These are phyloP conservation scores for Rhododendron ferrugineum DNA, from an alignment of 148 eudicot genomes.

Conservation along the genomic window DNA sequence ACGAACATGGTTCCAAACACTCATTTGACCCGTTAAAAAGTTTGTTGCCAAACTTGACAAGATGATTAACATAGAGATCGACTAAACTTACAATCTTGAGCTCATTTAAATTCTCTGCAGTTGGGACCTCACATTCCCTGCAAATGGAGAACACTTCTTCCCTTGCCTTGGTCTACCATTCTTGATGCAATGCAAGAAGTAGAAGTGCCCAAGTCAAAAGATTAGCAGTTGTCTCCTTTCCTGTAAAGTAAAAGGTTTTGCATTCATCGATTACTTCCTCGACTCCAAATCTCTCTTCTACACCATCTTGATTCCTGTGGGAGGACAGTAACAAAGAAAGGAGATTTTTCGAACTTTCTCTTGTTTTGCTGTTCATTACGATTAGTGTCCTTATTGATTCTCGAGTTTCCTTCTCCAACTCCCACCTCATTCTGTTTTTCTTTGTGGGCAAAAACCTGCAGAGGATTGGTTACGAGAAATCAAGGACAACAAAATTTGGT, in stretches of 20 bases:
- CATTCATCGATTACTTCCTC: constrained; percentile 75
- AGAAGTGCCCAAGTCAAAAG: constrained; percentile 70
- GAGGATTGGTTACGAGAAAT: not conserved
- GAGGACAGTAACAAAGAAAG: constrained; percentile 41
- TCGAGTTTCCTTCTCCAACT: constrained; percentile 59
- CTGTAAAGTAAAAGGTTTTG: constrained; percentile 87
- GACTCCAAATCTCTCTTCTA: constrained; percentile 37
- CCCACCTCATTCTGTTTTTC: constrained; percentile 59
- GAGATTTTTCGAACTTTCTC: constrained; percentile 36
- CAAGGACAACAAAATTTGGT: not conserved
- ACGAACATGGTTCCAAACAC: not conserved
- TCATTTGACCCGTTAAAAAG: not conserved
- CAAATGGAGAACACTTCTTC: constrained; percentile 52
- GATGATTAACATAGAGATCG: not conserved
- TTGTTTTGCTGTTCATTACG: constrained; percentile 18
- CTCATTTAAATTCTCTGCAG: constrained; percentile 39
- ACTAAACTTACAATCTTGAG: constrained; percentile 52
- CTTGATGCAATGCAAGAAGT: constrained; percentile 57
- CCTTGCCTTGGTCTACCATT: constrained; percentile 68
- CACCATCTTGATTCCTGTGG: constrained; percentile 32
- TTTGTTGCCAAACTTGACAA: not conserved
- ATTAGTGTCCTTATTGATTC: constrained; percentile 46
- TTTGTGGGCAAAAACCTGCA: constrained; percentile 68
- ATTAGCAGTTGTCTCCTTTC: constrained; percentile 80
- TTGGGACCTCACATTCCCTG: constrained; percentile 31